A percentile compares a stretch with the other conserved stretches of the same genome.
These are phyloP conservation scores for Mollisia scopiformis DNA, from an alignment of 2,329 filamentous ascomycete species.

Conservation along the genomic window DNA sequence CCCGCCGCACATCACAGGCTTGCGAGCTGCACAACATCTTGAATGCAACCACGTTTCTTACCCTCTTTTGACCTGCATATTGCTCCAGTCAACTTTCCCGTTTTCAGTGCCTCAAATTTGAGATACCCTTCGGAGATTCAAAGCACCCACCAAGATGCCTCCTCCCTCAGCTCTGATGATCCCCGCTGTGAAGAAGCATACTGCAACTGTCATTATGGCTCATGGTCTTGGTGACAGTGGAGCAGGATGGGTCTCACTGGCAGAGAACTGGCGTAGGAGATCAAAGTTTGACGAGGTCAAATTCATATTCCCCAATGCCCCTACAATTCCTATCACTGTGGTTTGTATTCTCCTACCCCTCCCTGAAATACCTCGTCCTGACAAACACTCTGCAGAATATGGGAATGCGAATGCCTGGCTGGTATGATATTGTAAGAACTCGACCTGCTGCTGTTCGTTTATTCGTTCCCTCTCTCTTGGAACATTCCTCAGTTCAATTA, in stretches of 20 bases:
- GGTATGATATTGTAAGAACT: constrained; percentile 75
- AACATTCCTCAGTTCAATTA: neutral
- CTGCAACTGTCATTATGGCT: constrained; percentile 90
- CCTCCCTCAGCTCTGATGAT: constrained; percentile 61
- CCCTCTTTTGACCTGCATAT: neutral
- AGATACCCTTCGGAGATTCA: neutral
- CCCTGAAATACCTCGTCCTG: constrained; percentile 3
- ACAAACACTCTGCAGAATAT: constrained; percentile 57
- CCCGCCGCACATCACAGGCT: neutral
- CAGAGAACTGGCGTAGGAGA: constrained; percentile 83
- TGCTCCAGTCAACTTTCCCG: neutral
- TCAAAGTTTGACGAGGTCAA: constrained; percentile 85
- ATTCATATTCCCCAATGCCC: constrained; percentile 93
- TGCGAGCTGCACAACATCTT: neutral
- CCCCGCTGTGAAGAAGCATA: constrained; percentile 80
- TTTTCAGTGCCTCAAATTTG: neutral
- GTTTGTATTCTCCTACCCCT: constrained; percentile 43
- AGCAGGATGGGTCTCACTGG: constrained; percentile 77
- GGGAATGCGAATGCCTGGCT: constrained; percentile 82
- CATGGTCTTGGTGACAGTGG: constrained; percentile 90
- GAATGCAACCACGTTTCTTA: neutral
- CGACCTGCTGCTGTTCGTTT: constrained; percentile 29
- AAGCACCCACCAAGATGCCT: constrained; percentile 27
- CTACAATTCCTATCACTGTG: constrained; percentile 81
- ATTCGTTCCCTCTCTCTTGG: neutral